Conservation (phyloP, 345 rosid genomes). For the Rhodomyrtus tomentosa region DNA sequence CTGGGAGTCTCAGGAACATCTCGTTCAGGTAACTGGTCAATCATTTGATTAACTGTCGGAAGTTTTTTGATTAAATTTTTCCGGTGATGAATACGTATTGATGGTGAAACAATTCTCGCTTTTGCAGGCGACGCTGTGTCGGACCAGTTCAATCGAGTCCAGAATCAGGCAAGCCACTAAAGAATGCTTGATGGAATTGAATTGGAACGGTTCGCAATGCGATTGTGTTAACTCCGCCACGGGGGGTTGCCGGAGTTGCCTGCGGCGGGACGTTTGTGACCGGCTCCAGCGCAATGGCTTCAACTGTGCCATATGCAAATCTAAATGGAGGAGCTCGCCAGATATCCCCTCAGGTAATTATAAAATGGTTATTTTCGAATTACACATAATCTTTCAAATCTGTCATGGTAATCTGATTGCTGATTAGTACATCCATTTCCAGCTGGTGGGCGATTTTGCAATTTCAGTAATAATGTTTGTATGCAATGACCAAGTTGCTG, state of each 20-base stretch:
- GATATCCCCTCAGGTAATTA: slow-evolving; percentile 60
- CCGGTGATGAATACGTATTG: not conserved
- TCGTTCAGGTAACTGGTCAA: slow-evolving; percentile 46
- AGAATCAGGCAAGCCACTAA: slow-evolving; percentile 55
- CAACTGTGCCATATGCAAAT: slow-evolving; percentile 51
- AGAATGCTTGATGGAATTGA: slow-evolving; percentile 33
- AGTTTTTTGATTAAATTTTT: not conserved
- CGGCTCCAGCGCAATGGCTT: slow-evolving; percentile 49
- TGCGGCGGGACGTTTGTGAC: slow-evolving; percentile 34
- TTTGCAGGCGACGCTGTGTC: slow-evolving; percentile 49
- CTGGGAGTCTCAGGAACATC: slow-evolving; percentile 65
- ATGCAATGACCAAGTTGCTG: not conserved
- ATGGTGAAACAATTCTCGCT: not conserved
- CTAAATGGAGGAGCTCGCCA: slow-evolving; percentile 68
- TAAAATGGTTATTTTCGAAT: not conserved
- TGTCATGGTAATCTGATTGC: not conserved
- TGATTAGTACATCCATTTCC: not conserved
- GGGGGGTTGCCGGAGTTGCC: slow-evolving; percentile 54
- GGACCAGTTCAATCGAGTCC: slow-evolving; percentile 56
- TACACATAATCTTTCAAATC: not conserved
- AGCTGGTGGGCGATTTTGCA: not conserved
- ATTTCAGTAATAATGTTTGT: not conserved
- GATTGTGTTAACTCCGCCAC: slow-evolving; percentile 27
- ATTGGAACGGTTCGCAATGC: slow-evolving; percentile 21
- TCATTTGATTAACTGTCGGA: not conserved